These are phyloP conservation scores for Saccharomyces kudriavzevii DNA, from an alignment of 805 yeast genomes.

Conservation along the genomic window DNA sequence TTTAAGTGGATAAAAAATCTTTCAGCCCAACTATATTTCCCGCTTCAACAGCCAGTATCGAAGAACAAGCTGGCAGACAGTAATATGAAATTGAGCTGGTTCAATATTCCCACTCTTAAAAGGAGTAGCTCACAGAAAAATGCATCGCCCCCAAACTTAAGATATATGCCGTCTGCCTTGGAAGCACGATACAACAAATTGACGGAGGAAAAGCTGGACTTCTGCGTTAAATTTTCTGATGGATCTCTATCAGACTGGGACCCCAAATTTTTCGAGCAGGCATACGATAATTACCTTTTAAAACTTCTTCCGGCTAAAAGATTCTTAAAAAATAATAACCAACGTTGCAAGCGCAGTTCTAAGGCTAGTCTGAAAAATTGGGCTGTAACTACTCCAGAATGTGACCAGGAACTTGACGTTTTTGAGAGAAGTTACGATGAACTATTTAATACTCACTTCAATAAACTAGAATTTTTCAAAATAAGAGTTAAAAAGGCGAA, in stretches of 20 bases:
- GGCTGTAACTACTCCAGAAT: background rate
- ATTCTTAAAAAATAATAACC: background rate
- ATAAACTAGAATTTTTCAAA: slow-evolving; percentile 17
- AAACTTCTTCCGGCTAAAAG: background rate
- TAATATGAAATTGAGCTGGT: background rate
- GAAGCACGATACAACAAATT: background rate
- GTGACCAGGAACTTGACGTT: background rate
- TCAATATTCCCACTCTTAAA: background rate
- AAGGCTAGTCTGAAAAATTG: background rate
- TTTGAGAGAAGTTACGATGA: slow-evolving; percentile 2
- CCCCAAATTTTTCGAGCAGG: background rate
- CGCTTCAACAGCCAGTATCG: background rate
- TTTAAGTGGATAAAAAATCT: background rate
- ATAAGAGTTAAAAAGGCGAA: background rate
- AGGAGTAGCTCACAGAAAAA: background rate
- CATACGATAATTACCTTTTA: background rate
- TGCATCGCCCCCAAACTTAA: background rate
- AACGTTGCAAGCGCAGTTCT: background rate
- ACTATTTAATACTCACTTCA: slow-evolving; percentile 12
- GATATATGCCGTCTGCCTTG: background rate
- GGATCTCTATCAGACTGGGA: background rate
- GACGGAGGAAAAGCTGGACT: background rate
- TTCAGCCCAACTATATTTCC: background rate
- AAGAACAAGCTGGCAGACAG: background rate
- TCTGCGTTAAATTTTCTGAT: background rate